Evolutionary conservation across 352 stramenopile species (phyloP).

Genomic region (Pythium apleroticum): DNA sequence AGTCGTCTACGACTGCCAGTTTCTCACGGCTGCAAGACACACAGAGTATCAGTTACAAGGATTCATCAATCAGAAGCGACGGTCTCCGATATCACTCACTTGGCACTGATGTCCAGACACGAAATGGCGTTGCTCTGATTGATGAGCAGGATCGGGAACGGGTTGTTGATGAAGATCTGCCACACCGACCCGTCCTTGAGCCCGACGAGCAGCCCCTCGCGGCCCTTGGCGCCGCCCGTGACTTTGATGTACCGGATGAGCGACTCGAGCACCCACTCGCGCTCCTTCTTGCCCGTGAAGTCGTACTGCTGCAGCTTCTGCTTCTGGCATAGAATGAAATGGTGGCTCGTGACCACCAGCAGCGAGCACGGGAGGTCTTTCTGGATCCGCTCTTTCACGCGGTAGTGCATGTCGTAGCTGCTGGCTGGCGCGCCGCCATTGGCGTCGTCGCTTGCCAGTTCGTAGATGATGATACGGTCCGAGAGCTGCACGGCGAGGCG

Average conservation of each 20-base stretch:
- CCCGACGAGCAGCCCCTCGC: conserved; percentile 90
- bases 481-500: conserved; percentile 92
- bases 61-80: background rate
- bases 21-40: conserved; percentile 63
- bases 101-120: conserved; percentile 89
- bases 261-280: conserved; percentile 86
- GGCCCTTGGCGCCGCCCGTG: conserved; percentile 84
- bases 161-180: conserved; percentile 95
- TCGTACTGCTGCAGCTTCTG: conserved; percentile 93
- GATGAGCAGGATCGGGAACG: conserved; percentile 93
- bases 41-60: background rate
- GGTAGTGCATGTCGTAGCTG: conserved; percentile 93
- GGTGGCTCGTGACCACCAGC: conserved; percentile 87
- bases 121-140: conserved; percentile 83
- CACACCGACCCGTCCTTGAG: conserved; percentile 91
- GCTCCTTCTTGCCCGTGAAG: conserved; percentile 85
- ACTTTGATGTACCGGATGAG: conserved; percentile 93
- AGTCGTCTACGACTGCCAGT: conserved; percentile 90
- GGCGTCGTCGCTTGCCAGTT: conserved; percentile 70
- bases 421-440: conserved; percentile 28
- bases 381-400: conserved; percentile 87
- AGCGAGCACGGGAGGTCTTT: conserved; percentile 85
- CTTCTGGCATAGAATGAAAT: conserved; percentile 93
- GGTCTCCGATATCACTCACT: conserved; percentile 39
- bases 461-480: conserved; percentile 94